These are phyloP conservation scores for Phyllosticta ampelicida DNA, from an alignment of 2,329 filamentous ascomycete species.

Conservation along the genomic window DNA sequence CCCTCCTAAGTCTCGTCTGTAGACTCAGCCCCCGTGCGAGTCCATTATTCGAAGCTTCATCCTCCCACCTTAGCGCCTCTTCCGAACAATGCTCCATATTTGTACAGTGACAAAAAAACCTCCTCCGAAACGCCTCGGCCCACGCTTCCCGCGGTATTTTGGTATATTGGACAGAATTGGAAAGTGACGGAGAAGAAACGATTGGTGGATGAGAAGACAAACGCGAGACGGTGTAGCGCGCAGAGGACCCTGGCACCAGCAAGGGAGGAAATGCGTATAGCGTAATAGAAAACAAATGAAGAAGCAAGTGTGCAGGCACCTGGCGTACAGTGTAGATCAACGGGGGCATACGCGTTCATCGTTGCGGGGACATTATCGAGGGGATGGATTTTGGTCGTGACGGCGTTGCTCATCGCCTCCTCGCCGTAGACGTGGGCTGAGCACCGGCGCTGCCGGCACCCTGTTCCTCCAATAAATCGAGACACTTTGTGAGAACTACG, in stretches of 20 bases:
- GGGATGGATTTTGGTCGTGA: background rate
- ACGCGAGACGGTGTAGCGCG: conserved; percentile 5
- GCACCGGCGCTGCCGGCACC: conserved; percentile 19
- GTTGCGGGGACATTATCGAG: conserved; percentile 10
- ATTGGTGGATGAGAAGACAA: conserved; percentile 1
- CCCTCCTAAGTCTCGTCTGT: background rate
- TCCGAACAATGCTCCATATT: conserved; percentile 9
- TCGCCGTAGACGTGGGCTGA: conserved; percentile 21
- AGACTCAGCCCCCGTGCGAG: conserved; percentile 8
- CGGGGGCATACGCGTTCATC: conserved; percentile 7
- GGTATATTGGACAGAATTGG: conserved; percentile 1
- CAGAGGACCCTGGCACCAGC: background rate
- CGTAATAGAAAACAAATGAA: conserved; percentile 6
- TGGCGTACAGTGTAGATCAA: conserved; percentile 6
- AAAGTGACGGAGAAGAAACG: background rate
- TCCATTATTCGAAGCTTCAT: conserved; percentile 7
- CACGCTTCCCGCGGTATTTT: conserved; percentile 5
- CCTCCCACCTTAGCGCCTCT: conserved; percentile 9
- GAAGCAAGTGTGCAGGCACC: conserved; percentile 1
- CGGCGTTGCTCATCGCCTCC: conserved; percentile 22
- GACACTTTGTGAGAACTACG: conserved; percentile 44
- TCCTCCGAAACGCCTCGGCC: conserved; percentile 5
- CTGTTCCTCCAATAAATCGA: conserved; percentile 40
- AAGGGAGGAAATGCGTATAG: background rate
- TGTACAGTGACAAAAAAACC: conserved; percentile 9